Evolutionary conservation across 768 basidiomycete species (phyloP).

Genomic region (Lactarius trivialis): DNA sequence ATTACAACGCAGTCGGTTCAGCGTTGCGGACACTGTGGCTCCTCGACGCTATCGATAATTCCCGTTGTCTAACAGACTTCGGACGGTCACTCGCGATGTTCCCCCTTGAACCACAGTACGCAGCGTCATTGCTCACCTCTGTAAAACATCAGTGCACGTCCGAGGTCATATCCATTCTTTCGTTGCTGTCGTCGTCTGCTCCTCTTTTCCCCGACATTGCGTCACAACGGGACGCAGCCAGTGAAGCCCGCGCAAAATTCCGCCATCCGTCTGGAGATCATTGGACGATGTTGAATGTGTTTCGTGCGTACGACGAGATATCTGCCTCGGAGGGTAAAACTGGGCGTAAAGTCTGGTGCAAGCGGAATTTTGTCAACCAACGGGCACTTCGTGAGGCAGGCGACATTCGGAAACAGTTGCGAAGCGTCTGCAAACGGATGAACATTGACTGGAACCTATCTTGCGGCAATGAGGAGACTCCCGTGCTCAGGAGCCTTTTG

Average conservation of each 20-base stretch:
- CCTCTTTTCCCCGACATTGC: conserved; percentile 74
- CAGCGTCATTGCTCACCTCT: conserved; percentile 76
- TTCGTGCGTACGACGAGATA: conserved; percentile 76
- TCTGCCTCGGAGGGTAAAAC: conserved; percentile 40
- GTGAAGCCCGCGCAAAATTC: conserved; percentile 71
- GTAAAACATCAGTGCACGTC: conserved; percentile 61
- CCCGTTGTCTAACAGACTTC: conserved; percentile 56
- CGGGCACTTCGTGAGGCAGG: conserved; percentile 71
- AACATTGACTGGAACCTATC: conserved; percentile 54
- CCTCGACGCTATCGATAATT: conserved; percentile 69
- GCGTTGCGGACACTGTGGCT: conserved; percentile 70
- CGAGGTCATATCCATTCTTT: conserved; percentile 80
- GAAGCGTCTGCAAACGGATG: conserved; percentile 52
- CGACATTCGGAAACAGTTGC: conserved; percentile 76
- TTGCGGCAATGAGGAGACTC: conserved; percentile 58
- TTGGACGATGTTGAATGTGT: conserved; percentile 79
- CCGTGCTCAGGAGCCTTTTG: conserved; percentile 64
- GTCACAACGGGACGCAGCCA: conserved; percentile 66
- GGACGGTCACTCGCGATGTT: conserved; percentile 86
- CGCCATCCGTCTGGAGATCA: conserved; percentile 85
- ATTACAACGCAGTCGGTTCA: conserved; percentile 40
- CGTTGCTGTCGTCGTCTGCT: conserved; percentile 74
- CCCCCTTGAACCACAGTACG: conserved; percentile 82
- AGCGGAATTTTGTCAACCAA: conserved; percentile 75
- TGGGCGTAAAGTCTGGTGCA: conserved; percentile 70